Evolutionary conservation across 192 early-diverging fungal species (phyloP).

Genomic region (Coemansia asiatica): DNA sequence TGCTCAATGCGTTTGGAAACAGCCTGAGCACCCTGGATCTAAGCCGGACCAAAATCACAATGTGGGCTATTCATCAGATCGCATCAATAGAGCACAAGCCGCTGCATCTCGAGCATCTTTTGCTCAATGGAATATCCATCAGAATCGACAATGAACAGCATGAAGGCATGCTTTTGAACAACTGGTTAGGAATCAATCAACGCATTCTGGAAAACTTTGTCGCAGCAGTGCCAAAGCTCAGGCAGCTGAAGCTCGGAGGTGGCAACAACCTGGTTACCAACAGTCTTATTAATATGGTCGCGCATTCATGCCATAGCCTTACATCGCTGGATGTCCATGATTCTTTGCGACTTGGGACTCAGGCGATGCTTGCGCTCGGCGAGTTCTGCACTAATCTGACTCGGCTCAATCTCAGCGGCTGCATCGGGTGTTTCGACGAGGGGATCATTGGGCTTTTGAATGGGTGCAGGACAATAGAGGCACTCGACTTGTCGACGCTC

Average conservation of each 20-base stretch:
- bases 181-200: neutral
- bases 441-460: constrained; percentile 30
- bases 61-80: neutral
- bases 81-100: neutral
- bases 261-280: constrained; percentile 28
- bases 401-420: constrained; percentile 28
- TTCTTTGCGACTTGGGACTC: constrained; percentile 16
- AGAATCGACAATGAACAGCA: neutral
- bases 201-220: constrained; percentile 13
- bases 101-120: neutral
- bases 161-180: neutral
- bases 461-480: constrained; percentile 14
- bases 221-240: constrained; percentile 14
- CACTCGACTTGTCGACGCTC: constrained; percentile 23
- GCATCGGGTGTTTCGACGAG: constrained; percentile 15
- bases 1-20: constrained; percentile 21
- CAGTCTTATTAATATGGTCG: constrained; percentile 20
- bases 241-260: constrained; percentile 25
- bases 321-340: constrained; percentile 25
- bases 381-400: constrained; percentile 21
- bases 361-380: constrained; percentile 19
- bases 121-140: neutral
- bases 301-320: constrained; percentile 12
- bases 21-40: constrained; percentile 23
- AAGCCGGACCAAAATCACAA: neutral